Evolutionary conservation across 2,329 filamentous ascomycete species (phyloP).

Genomic region (Aphanoascus verrucosus): DNA sequence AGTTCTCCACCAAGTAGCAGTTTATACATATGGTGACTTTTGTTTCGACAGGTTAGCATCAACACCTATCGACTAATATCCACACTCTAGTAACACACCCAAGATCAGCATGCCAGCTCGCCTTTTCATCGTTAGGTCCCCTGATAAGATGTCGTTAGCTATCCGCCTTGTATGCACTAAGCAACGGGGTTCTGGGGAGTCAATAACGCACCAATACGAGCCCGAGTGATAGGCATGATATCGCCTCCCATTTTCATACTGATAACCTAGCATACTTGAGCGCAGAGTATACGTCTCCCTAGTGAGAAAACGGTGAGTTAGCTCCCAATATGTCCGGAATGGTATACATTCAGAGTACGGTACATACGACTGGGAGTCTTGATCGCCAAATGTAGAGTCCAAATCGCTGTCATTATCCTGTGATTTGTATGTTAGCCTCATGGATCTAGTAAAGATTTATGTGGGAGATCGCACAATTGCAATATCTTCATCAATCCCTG

Average conservation of each 20-base stretch:
- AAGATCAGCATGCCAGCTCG: slow-evolving; percentile 19
- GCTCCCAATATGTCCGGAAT: neutral
- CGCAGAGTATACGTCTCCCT: slow-evolving; percentile 7
- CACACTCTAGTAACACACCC: slow-evolving; percentile 2
- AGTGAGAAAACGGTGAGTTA: neutral
- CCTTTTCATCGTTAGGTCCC: slow-evolving; percentile 18
- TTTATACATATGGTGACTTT: slow-evolving; percentile 27
- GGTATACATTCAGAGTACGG: neutral
- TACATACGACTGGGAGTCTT: neutral
- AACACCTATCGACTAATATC: neutral
- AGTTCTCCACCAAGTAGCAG: slow-evolving; percentile 29
- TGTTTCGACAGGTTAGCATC: neutral
- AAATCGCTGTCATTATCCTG: neutral
- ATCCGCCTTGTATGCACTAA: neutral
- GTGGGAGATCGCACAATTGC: slow-evolving; percentile 1
- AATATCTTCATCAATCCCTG: slow-evolving; percentile 2
- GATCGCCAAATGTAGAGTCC: slow-evolving; percentile 1
- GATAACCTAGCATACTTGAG: slow-evolving; percentile 10
- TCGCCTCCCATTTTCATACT: slow-evolving; percentile 11
- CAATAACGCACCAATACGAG: slow-evolving; percentile 9
- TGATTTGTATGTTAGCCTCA: neutral
- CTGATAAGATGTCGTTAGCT: neutral
- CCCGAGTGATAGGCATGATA: slow-evolving; percentile 14
- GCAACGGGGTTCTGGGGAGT: neutral
- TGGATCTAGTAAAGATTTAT: too few relatives aligned